A percentile compares a stretch with the other conserved stretches of the same genome.
These are phyloP conservation scores for Pyrenophora graminea DNA, from an alignment of 2,329 filamentous ascomycete species.

Conservation along the genomic window DNA sequence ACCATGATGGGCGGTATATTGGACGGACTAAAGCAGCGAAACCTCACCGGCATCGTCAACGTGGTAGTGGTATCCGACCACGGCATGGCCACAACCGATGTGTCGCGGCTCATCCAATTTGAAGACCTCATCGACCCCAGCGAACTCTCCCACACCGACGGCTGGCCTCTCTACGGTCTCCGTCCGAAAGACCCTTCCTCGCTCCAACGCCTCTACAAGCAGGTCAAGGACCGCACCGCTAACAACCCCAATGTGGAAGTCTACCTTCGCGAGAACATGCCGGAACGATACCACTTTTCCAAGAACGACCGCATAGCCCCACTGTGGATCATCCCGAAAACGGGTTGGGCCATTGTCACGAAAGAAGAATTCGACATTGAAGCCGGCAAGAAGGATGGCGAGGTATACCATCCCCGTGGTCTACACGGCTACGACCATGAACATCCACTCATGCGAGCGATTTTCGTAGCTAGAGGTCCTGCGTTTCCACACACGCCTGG, in stretches of 20 bases:
- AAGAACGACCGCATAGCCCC: conserved; percentile 89
- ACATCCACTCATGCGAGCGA: conserved; percentile 92
- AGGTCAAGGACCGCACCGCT: conserved; percentile 58
- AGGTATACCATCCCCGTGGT: conserved; percentile 77
- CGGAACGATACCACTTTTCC: conserved; percentile 86
- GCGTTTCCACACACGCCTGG: conserved; percentile 87
- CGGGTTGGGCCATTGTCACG: conserved; percentile 89
- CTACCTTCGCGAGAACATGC: conserved; percentile 87
- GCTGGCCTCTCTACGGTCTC: conserved; percentile 91
- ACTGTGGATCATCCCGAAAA: conserved; percentile 89
- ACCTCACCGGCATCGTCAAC: conserved; percentile 88
- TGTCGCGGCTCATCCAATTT: conserved; percentile 78
- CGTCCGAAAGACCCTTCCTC: conserved; percentile 73
- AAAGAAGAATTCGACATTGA: conserved; percentile 77
- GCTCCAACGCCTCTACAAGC: conserved; percentile 68
- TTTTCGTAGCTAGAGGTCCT: conserved; percentile 89
- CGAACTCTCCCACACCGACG: conserved; percentile 82
- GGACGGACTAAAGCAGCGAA: conserved; percentile 74
- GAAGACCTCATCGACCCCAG: conserved; percentile 82
- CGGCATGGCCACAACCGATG: conserved; percentile 94
- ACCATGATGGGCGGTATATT: conserved; percentile 79
- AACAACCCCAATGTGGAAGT: conserved; percentile 76
- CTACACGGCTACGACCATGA: conserved; percentile 95
- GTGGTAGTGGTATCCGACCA: conserved; percentile 96
- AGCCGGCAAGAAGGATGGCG: conserved; percentile 65